Evolutionary conservation across 345 rosid genomes (phyloP).

Genomic region (Eucalyptus paniculata): DNA sequence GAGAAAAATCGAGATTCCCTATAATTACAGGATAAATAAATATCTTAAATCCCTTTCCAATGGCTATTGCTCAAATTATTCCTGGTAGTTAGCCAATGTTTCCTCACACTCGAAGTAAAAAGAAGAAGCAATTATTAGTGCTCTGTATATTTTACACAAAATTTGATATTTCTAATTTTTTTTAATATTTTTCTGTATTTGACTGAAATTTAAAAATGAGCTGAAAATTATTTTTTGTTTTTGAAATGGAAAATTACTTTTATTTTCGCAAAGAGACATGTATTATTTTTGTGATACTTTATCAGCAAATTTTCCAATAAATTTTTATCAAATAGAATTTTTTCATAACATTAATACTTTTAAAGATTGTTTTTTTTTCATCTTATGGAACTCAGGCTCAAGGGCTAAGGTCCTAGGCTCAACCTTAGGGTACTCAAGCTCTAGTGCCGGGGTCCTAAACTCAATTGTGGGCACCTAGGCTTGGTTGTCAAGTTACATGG

Average conservation of each 20-base stretch:
- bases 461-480: background rate
- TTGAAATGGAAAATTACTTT: background rate
- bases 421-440: background rate
- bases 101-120: background rate
- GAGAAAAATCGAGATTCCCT: background rate
- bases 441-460: background rate
- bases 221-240: background rate
- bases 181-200: background rate
- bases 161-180: background rate
- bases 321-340: background rate
- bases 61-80: background rate
- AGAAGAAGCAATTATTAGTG: background rate
- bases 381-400: background rate
- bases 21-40: background rate
- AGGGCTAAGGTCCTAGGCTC: background rate
- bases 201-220: background rate
- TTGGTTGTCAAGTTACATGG: background rate
- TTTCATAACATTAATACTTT: background rate
- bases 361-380: background rate
- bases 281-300: background rate
- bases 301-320: background rate
- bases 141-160: background rate
- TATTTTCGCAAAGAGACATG: background rate
- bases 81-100: background rate
- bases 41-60: background rate